A percentile compares a stretch with the other conserved stretches of the same genome.
phyloP scores from a whole-genome alignment of 139 green algal species.

The Edaphochlamys debaryana region DNA sequence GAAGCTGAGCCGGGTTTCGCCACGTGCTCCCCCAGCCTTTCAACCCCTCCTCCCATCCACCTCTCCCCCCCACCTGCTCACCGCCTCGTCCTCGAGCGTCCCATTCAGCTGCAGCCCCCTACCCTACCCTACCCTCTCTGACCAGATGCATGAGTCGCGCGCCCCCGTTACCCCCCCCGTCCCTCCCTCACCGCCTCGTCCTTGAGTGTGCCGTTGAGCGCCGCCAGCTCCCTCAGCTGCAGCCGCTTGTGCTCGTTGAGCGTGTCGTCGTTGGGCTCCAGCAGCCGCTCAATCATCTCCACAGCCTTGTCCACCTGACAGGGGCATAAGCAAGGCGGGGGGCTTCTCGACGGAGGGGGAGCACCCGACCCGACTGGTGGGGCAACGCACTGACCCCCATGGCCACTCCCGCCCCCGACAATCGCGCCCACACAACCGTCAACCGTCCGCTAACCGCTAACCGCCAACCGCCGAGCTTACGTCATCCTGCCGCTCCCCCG shows the following conservation, averaged over 20 bases:
- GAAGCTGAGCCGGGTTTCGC: not conserved
- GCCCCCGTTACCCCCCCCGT: not conserved
- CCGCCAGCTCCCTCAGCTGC: conserved; percentile 93
- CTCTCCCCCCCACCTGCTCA: not conserved
- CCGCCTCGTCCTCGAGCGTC: conserved; percentile 52
- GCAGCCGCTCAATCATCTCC: conserved; percentile 79
- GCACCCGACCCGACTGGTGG: too few species aligned
- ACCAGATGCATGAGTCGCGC: too few species aligned
- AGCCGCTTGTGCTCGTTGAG: conserved; percentile 94
- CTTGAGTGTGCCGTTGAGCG: conserved; percentile 92
- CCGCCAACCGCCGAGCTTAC: conserved; percentile 37
- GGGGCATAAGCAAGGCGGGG: not conserved
- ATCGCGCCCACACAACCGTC: not conserved
- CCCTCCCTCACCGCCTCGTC: conserved; percentile 49
- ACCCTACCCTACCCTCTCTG: too few species aligned
- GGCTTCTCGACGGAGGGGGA: not conserved
- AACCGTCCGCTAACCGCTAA: too few species aligned
- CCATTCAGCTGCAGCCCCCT: too few species aligned
- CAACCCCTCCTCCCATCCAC: not conserved
- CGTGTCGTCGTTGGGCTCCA: conserved; percentile 89
- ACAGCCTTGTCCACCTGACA: conserved; percentile 40
- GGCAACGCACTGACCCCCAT: too few species aligned
- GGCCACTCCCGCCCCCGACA: too few species aligned
- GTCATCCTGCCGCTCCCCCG: conserved; percentile 88
- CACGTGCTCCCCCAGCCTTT: too few species aligned